Percentiles rank a stretch among this genome's conserved stretches.
phyloP scores from a whole-genome alignment of 1,284 basidiomycete genomes.

The Apiotrichum siamense region DNA sequence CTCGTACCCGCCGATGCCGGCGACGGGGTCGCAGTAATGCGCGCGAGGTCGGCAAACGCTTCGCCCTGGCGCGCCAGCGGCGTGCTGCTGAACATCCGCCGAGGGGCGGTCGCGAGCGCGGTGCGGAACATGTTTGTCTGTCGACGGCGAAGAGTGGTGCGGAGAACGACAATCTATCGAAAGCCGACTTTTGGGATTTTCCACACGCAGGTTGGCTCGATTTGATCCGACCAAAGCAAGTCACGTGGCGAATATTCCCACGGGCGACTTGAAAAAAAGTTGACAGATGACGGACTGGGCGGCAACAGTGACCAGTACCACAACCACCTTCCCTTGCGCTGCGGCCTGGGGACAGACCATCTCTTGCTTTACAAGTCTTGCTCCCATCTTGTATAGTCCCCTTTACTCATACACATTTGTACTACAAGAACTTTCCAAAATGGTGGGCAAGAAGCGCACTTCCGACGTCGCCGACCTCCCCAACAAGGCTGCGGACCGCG shows the following conservation, averaged over 20 bases:
- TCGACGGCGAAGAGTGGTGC: too few species aligned
- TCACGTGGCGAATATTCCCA: too few species aligned
- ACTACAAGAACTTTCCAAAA: slow-evolving; percentile 2
- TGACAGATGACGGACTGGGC: too few species aligned
- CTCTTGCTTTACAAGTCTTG: too few species aligned
- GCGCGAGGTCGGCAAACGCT: slow-evolving; percentile 16
- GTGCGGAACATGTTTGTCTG: slow-evolving; percentile 5
- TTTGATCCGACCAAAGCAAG: too few species aligned
- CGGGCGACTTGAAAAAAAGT: too few species aligned
- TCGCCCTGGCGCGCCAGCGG: slow-evolving; percentile 1
- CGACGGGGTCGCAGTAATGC: slow-evolving; percentile 1
- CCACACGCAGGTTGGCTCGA: background rate
- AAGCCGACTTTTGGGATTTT: background rate
- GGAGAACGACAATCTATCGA: background rate
- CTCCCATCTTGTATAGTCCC: background rate
- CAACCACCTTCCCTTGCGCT: too few species aligned
- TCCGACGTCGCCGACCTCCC: slow-evolving; percentile 40
- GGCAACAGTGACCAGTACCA: too few species aligned
- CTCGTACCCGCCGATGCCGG: background rate
- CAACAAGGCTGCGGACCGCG: slow-evolving; percentile 29
- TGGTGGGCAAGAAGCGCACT: slow-evolving; percentile 31
- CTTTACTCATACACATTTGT: background rate
- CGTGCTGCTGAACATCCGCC: slow-evolving; percentile 5
- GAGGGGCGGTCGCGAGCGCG: slow-evolving; percentile 1
- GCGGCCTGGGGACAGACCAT: too few species aligned